phyloP scores from a whole-genome alignment of 768 basidiomycete species.

The Tylopilus subfusipes region DNA sequence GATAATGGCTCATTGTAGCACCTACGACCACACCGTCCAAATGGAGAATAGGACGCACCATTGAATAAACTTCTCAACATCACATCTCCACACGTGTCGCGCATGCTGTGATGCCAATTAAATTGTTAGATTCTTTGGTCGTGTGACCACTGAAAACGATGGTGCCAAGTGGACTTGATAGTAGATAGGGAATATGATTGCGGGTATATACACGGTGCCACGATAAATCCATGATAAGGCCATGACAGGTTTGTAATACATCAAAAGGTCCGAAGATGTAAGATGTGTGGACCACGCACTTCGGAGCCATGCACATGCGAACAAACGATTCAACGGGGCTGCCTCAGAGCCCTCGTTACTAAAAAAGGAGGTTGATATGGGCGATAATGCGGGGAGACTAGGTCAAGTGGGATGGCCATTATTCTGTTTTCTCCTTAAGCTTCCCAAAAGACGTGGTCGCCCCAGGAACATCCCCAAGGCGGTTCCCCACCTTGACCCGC shows the following conservation, averaged over 20 bases:
- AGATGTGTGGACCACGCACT: not conserved
- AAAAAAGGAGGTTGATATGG: no score
- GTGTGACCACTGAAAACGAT: not conserved
- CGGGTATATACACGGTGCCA: slow-evolving; percentile 17
- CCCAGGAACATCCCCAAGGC: slow-evolving; percentile 55
- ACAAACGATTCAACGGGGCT: not conserved
- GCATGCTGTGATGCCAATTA: not conserved
- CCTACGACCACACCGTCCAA: not conserved
- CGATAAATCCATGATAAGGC: slow-evolving; percentile 7
- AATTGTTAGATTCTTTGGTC: slow-evolving; percentile 8
- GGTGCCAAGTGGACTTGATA: not conserved
- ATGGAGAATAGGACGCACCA: not conserved
- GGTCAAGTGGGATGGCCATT: not conserved
- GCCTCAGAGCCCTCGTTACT: not conserved
- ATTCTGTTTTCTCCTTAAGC: slow-evolving; percentile 33
- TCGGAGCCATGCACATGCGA: not conserved
- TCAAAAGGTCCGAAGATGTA: not conserved
- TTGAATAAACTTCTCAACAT: not conserved
- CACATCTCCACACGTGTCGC: not conserved
- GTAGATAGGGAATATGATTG: slow-evolving; percentile 7
- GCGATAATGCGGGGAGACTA: not conserved
- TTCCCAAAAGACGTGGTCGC: slow-evolving; percentile 24
- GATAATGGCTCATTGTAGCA: not conserved
- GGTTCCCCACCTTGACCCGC: slow-evolving; percentile 84
- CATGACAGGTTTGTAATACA: slow-evolving; percentile 3